Conservation (phyloP, 441 rosid genomes). For the Erysimum pusillum region DNA sequence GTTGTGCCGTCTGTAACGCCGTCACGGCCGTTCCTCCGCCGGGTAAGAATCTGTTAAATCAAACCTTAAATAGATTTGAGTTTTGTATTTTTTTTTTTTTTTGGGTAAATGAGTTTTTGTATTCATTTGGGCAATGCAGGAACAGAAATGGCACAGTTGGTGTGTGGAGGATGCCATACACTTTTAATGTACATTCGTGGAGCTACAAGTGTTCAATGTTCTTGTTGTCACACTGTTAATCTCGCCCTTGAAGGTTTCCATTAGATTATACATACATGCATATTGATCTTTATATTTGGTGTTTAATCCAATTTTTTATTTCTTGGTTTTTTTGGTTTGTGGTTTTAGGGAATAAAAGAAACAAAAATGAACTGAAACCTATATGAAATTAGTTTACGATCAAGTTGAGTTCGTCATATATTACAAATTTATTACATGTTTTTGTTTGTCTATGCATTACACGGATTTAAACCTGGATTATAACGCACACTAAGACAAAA, state of each 20-base stretch:
- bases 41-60: slow-evolving; percentile 52
- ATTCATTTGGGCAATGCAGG: slow-evolving; percentile 56
- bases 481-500: not conserved
- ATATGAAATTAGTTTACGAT: not conserved
- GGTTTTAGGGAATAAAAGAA: not conserved
- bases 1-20: slow-evolving; percentile 98
- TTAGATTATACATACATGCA: slow-evolving; percentile 18
- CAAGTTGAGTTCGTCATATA: not conserved
- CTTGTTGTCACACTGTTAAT: slow-evolving; percentile 96
- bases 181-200: slow-evolving; percentile 96
- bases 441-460: not conserved
- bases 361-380: not conserved
- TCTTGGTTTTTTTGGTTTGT: not conserved
- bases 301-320: not conserved
- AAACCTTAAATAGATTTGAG: not conserved
- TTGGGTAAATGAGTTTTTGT: not conserved
- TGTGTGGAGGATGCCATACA: slow-evolving; percentile 98
- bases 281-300: slow-evolving; percentile 2
- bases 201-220: slow-evolving; percentile 97
- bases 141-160: slow-evolving; percentile 97
- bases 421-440: not conserved
- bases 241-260: slow-evolving; percentile 86
- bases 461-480: not conserved
- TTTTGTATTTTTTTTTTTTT: not conserved
- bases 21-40: slow-evolving; percentile 97